phyloP scores from a whole-genome alignment of 2,329 filamentous ascomycete genomes.

The Ambrosiella beaveri region DNA sequence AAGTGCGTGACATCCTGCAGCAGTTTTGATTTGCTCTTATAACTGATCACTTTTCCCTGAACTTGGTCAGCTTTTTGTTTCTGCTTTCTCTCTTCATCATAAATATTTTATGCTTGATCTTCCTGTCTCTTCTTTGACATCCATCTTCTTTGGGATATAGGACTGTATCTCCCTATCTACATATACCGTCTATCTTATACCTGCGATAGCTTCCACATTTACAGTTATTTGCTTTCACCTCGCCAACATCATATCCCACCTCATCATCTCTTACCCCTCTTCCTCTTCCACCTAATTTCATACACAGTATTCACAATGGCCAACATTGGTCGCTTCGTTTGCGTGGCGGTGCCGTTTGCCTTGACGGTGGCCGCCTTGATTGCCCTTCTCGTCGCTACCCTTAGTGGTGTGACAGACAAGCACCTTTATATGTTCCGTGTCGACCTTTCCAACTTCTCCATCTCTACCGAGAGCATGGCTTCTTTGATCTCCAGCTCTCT shows the following conservation, averaged over 20 bases:
- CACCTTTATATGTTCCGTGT: conserved; percentile 41
- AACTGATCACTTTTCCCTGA: not conserved
- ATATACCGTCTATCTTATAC: not conserved
- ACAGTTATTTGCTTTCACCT: not conserved
- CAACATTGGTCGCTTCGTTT: conserved; percentile 56
- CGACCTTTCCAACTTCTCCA: conserved; percentile 35
- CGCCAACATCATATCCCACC: not conserved
- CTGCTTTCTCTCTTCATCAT: not conserved
- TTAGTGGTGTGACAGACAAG: conserved; percentile 39
- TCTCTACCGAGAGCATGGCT: conserved; percentile 14
- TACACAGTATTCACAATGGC: conserved; percentile 26
- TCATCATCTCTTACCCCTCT: not conserved
- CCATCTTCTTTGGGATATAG: not conserved
- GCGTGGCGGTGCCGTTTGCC: conserved; percentile 72
- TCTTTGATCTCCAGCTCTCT: conserved; percentile 8
- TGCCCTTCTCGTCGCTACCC: conserved; percentile 41
- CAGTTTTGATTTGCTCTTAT: not conserved
- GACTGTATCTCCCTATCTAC: not conserved
- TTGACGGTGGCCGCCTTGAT: conserved; percentile 64
- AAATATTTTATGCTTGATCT: not conserved
- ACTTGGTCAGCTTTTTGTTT: not conserved
- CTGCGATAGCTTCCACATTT: not conserved
- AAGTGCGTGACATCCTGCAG: not conserved
- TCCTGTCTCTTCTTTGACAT: not conserved
- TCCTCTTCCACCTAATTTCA: not conserved